Evolutionary conservation across 208 protist species (phyloP).

Genomic region (Wallacemonas sp.): DNA sequence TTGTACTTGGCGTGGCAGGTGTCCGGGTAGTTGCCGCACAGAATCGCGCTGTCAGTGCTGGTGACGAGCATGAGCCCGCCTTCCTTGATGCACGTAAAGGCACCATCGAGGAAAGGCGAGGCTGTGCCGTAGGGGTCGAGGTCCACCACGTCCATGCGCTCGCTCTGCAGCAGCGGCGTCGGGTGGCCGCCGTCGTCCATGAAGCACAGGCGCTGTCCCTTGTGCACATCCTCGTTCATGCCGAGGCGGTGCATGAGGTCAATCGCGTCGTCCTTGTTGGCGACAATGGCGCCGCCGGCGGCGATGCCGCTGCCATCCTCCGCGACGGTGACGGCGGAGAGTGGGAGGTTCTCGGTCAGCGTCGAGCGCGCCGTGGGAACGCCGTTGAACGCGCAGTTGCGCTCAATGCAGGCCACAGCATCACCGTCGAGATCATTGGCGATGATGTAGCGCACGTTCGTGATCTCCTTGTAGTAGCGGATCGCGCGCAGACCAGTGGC

Average conservation of each 20-base stretch:
- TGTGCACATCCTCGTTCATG: constrained; percentile 54
- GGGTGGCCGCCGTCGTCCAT: constrained; percentile 11
- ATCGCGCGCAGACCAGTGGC: constrained; percentile 98
- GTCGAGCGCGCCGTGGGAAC: constrained; percentile 63
- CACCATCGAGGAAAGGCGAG: constrained; percentile 96
- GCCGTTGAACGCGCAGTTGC: constrained; percentile 96
- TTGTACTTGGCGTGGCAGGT: constrained; percentile 98
- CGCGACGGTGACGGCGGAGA: constrained; percentile 15
- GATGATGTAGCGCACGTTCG: constrained; percentile 95
- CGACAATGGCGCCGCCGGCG: constrained; percentile 71
- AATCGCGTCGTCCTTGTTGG: constrained; percentile 94
- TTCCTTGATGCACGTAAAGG: constrained; percentile 95
- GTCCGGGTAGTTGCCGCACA: constrained; percentile 97
- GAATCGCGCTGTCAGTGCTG: constrained; percentile 98
- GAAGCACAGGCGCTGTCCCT: constrained; percentile 48
- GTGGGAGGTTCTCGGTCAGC: constrained; percentile 82
- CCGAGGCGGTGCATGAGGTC: constrained; percentile 89
- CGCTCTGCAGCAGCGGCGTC: constrained; percentile 74
- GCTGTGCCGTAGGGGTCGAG: constrained; percentile 99
- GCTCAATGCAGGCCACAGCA: constrained; percentile 95
- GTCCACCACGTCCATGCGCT: constrained; percentile 98
- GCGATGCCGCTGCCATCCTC: constrained; percentile 22
- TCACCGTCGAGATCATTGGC: constrained; percentile 97
- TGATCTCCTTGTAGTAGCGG: constrained; percentile 98
- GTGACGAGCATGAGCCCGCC: constrained; percentile 98